A percentile compares a stretch with the other conserved stretches of the same genome.
These are phyloP conservation scores for Leishmania amazonensis DNA, from an alignment of 208 protist species.

Conservation along the genomic window DNA sequence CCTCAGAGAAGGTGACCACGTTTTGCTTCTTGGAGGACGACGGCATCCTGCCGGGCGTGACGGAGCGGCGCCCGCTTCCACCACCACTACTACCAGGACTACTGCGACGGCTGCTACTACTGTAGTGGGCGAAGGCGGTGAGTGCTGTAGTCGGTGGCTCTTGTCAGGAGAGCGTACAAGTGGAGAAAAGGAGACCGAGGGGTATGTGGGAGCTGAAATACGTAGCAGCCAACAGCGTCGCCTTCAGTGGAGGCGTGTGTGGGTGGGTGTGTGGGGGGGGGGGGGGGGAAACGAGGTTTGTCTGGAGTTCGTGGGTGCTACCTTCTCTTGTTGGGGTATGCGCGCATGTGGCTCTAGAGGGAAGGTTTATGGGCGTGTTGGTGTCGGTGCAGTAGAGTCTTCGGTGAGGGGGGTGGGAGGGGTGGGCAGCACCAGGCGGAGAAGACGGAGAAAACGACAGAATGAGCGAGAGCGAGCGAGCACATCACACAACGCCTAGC, in stretches of 20 bases:
- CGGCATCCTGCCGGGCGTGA: conserved; percentile 8
- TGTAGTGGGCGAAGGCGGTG: neutral
- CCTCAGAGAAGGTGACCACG: conserved; percentile 74
- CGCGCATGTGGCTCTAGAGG: neutral
- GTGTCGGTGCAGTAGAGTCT: neutral
- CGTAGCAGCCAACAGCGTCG: neutral
- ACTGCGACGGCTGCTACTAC: neutral
- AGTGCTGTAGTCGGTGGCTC: neutral
- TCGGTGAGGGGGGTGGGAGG: neutral
- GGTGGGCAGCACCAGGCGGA: neutral
- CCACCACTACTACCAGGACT: no score
- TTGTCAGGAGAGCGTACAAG: neutral
- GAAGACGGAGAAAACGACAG: conserved; percentile 4
- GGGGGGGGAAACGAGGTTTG: neutral
- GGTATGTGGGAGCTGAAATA: neutral
- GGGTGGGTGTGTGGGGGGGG: neutral
- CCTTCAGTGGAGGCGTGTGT: neutral
- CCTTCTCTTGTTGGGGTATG: neutral
- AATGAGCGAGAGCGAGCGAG: neutral
- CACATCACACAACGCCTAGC: neutral
- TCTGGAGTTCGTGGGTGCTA: neutral
- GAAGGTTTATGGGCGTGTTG: neutral
- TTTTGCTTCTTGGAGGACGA: conserved; percentile 27
- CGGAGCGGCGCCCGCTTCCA: neutral
- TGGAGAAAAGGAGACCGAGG: neutral